Evolutionary conservation across 768 basidiomycete species (phyloP).

Genomic region (Tricholoma terreum): DNA sequence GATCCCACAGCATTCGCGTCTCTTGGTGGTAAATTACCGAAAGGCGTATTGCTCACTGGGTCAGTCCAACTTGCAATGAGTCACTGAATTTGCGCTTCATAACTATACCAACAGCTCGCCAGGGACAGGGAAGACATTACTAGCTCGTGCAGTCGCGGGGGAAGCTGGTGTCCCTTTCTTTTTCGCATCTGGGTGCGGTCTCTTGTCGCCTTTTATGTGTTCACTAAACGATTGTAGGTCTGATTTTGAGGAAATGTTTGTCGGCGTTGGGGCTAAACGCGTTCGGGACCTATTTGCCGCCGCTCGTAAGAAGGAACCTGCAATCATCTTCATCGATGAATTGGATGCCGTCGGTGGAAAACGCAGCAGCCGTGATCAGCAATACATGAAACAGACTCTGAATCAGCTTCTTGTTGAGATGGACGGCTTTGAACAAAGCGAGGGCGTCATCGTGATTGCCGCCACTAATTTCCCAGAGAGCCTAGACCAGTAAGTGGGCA

Average conservation of each 20-base stretch:
- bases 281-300: constrained; percentile 93
- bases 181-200: constrained; percentile 82
- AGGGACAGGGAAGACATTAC: constrained; percentile 96
- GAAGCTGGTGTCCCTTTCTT: constrained; percentile 98
- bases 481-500: constrained; percentile 73
- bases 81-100: background rate
- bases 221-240: constrained; percentile 44
- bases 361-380: constrained; percentile 78
- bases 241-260: constrained; percentile 98
- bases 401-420: constrained; percentile 97
- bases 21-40: constrained; percentile 91
- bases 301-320: constrained; percentile 91
- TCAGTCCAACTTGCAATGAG: constrained; percentile 18
- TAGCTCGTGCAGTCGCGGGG: constrained; percentile 96
- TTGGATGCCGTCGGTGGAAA: constrained; percentile 92
- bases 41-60: constrained; percentile 91
- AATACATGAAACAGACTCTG: constrained; percentile 90
- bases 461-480: constrained; percentile 98
- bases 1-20: constrained; percentile 88
- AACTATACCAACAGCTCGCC: constrained; percentile 47
- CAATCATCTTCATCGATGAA: constrained; percentile 98
- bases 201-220: constrained; percentile 3
- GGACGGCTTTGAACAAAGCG: constrained; percentile 92
- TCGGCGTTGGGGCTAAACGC: constrained; percentile 91
- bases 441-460: constrained; percentile 94